phyloP scores from a whole-genome alignment of 2,329 filamentous ascomycete genomes.

The Venturiaceae sp. region DNA sequence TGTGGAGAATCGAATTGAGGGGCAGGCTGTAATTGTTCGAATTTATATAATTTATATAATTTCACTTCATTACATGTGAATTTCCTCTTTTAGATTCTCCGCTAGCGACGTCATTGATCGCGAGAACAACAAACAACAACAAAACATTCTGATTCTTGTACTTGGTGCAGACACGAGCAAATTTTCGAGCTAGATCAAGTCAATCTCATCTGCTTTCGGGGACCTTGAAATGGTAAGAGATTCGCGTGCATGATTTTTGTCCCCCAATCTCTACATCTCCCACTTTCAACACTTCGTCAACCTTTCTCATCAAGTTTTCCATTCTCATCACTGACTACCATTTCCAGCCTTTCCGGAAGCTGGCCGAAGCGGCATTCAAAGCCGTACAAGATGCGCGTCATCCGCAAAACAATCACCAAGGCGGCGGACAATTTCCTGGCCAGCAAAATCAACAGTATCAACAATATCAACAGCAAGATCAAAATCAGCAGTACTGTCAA shows the following conservation, averaged over 20 bases:
- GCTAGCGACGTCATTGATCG: neutral
- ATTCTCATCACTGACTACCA: neutral
- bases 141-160: too few relatives aligned
- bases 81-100: neutral
- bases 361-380: conserved; percentile 1
- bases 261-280: neutral
- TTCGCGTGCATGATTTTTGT: too few relatives aligned
- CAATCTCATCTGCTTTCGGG: too few relatives aligned
- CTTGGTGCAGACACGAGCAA: too few relatives aligned
- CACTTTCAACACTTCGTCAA: neutral
- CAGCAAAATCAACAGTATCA: conserved; percentile 1
- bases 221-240: neutral
- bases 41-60: too few relatives aligned
- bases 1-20: too few relatives aligned
- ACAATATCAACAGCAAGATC: neutral
- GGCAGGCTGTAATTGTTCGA: too few relatives aligned
- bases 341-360: neutral
- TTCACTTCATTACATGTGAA: neutral
- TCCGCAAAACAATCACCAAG: neutral
- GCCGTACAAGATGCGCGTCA: neutral
- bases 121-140: neutral
- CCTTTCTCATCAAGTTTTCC: neutral
- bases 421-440: neutral
- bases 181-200: too few relatives aligned
- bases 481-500: neutral